Evolutionary conservation across 2,329 filamentous ascomycete species (phyloP).

Genomic region (Catunica adiposa): DNA sequence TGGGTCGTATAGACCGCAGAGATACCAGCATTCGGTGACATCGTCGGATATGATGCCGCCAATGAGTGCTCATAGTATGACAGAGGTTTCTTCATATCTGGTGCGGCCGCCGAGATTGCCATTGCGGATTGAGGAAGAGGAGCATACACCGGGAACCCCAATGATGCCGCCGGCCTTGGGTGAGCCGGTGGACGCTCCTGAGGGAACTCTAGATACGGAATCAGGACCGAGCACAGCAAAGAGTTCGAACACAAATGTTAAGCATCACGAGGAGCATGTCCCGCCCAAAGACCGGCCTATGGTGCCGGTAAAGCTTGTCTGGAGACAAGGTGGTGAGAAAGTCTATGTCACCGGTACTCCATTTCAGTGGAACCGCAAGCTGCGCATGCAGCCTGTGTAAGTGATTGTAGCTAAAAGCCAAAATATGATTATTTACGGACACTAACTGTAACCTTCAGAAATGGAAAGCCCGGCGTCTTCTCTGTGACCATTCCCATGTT

Average conservation of each 20-base stretch:
- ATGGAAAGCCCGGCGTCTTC: conserved; percentile 45
- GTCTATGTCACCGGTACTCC: conserved; percentile 96
- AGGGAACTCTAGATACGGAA: conserved; percentile 26
- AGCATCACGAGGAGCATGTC: conserved; percentile 16
- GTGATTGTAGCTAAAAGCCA: conserved; percentile 19
- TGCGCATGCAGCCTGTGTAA: conserved; percentile 71
- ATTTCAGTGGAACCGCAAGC: conserved; percentile 93
- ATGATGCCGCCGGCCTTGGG: conserved; percentile 51
- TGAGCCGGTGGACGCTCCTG: conserved; percentile 28
- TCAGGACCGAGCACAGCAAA: conserved; percentile 35
- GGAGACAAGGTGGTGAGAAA: conserved; percentile 68
- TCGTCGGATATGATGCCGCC: conserved; percentile 19
- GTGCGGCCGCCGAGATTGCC: conserved; percentile 73
- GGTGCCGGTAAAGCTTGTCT: conserved; percentile 73
- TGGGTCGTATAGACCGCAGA: conserved; percentile 7
- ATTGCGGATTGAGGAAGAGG: conserved; percentile 83
- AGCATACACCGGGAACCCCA: conserved; percentile 76
- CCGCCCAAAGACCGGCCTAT: conserved; percentile 59
- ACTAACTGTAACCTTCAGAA: conserved; percentile 23
- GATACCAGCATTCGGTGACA: conserved; percentile 9
- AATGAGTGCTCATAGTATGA: conserved; percentile 39
- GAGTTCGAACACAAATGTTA: conserved; percentile 39
- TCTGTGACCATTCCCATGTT: conserved; percentile 67
- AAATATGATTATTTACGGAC: neutral
- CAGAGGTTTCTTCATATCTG: conserved; percentile 45